Evolutionary conservation across 2,329 filamentous ascomycete genomes (phyloP).

Genomic region (Clarireedia monteithiana): DNA sequence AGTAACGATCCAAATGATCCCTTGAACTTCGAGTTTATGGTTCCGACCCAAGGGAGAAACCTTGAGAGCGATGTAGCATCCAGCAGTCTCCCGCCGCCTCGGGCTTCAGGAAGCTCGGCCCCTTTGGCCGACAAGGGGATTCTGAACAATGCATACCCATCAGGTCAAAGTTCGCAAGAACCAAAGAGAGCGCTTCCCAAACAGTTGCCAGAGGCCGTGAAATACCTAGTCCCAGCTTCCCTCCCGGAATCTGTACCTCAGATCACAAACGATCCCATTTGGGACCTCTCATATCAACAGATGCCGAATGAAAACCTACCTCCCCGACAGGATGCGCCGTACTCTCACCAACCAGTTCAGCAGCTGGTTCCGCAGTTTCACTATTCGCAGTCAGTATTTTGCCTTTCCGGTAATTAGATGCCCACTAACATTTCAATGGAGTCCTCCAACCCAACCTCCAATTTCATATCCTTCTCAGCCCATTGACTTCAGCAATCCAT

Average conservation of each 20-base stretch:
- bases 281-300: not conserved
- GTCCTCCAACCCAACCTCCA: not conserved
- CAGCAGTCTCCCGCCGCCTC: not conserved
- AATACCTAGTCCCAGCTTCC: conserved; percentile 3
- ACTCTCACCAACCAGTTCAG: not conserved
- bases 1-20: not conserved
- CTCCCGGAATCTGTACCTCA: not conserved
- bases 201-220: conserved; percentile 4
- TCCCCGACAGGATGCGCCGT: not conserved
- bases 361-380: not conserved
- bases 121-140: not conserved
- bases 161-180: not conserved
- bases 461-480: not conserved
- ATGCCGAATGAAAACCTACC: not conserved
- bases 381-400: conserved; percentile 4
- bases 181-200: not conserved
- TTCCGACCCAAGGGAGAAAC: not conserved
- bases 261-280: not conserved
- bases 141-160: not conserved
- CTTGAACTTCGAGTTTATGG: not conserved
- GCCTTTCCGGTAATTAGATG: not conserved
- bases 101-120: not conserved
- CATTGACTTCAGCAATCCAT: not conserved
- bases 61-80: not conserved
- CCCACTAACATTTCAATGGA: not conserved